Conservation (phyloP, 2,329 filamentous ascomycete genomes). For the Anisogramma anomala region DNA sequence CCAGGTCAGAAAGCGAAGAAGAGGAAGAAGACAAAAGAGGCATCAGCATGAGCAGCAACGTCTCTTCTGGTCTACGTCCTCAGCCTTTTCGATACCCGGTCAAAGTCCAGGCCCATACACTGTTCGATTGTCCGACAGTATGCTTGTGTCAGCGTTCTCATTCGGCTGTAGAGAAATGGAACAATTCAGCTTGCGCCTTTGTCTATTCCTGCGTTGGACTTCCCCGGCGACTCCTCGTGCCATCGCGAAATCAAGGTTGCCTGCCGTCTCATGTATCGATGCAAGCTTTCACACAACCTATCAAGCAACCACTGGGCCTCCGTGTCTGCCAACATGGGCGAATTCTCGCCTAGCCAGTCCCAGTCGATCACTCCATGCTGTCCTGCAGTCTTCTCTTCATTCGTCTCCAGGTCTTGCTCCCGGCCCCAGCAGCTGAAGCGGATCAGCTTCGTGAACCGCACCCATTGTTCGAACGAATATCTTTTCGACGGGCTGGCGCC, state of each 20-base stretch:
- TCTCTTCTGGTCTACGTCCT: neutral
- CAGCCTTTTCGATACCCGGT: conserved; percentile 13
- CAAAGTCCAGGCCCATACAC: conserved; percentile 9
- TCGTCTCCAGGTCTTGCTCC: conserved; percentile 32
- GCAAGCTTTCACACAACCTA: conserved; percentile 43
- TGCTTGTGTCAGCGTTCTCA: too few species aligned
- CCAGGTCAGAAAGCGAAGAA: conserved; percentile 51
- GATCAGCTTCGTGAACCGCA: conserved; percentile 70
- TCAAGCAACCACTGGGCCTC: conserved; percentile 67
- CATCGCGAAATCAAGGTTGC: neutral
- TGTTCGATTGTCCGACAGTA: conserved; percentile 1
- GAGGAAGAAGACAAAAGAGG: conserved; percentile 44
- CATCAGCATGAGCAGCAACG: conserved; percentile 12
- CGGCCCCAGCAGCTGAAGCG: conserved; percentile 44
- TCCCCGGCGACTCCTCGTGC: too few species aligned
- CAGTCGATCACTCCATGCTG: conserved; percentile 32
- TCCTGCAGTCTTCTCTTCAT: neutral
- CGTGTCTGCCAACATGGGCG: conserved; percentile 55
- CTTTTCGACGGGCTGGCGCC: conserved; percentile 44
- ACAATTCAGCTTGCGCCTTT: neutral
- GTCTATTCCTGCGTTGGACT: neutral
- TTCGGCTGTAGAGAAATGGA: neutral
- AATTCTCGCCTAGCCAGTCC: conserved; percentile 63
- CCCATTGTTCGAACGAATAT: conserved; percentile 79
- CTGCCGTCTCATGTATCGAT: neutral